phyloP scores from a whole-genome alignment of 1,284 basidiomycete genomes.

The Pascua sp. region DNA sequence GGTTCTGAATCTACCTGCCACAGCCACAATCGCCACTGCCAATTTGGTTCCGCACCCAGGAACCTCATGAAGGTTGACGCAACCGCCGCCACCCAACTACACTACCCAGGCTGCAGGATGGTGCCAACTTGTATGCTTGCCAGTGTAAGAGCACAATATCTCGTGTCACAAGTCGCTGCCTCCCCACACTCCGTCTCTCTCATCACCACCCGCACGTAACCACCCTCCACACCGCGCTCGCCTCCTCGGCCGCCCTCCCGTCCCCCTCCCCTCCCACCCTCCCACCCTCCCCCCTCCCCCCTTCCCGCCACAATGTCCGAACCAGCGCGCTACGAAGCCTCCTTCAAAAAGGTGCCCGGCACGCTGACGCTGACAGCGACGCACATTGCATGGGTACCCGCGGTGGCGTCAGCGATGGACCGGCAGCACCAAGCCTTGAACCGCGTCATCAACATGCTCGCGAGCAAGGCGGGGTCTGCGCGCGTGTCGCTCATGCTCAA shows the following conservation, averaged over 20 bases:
- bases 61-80: too few species aligned
- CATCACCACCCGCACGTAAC: too few species aligned
- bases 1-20: too few species aligned
- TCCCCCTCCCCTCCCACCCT: background rate
- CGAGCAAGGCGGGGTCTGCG: conserved; percentile 40
- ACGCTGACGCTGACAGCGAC: conserved; percentile 41
- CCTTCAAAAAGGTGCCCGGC: conserved; percentile 46
- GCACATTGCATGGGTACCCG: conserved; percentile 43
- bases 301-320: conserved; percentile 6
- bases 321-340: conserved; percentile 28
- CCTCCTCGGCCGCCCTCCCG: background rate
- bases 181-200: too few species aligned
- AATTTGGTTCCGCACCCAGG: too few species aligned
- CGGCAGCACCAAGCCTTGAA: conserved; percentile 43
- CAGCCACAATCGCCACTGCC: too few species aligned
- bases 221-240: background rate
- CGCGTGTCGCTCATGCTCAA: conserved; percentile 41
- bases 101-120: too few species aligned
- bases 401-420: conserved; percentile 35
- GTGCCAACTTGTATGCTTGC: background rate
- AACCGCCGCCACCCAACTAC: too few species aligned
- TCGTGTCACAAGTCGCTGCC: background rate
- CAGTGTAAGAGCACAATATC: background rate
- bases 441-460: conserved; percentile 42
- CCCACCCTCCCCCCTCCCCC: background rate